Conservation (phyloP, 345 rosid genomes). For the Theobroma cacao region DNA sequence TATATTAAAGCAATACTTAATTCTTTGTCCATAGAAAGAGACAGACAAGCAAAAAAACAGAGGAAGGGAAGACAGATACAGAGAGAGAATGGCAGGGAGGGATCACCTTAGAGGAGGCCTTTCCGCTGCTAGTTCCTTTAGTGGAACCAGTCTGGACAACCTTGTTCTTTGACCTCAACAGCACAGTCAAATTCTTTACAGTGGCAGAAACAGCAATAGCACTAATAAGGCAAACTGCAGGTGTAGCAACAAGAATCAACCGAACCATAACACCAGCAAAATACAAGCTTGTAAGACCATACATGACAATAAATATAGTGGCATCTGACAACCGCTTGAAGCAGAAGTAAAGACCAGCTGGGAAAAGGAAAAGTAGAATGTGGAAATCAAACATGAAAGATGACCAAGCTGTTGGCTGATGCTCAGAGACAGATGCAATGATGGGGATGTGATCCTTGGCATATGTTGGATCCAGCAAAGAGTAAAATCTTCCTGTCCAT, state of each 20-base stretch:
- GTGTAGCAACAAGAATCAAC: slow-evolving; percentile 94
- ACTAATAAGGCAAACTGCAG: slow-evolving; percentile 94
- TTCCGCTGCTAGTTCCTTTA: slow-evolving; percentile 66
- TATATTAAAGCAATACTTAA: background rate
- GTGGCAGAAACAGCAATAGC: slow-evolving; percentile 98
- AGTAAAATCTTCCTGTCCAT: slow-evolving; percentile 98
- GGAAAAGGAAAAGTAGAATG: slow-evolving; percentile 95
- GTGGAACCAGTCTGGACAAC: slow-evolving; percentile 55
- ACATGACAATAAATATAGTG: slow-evolving; percentile 95
- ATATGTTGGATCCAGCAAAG: slow-evolving; percentile 93
- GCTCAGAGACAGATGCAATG: slow-evolving; percentile 99
- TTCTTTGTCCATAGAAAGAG: background rate
- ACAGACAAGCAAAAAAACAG: background rate
- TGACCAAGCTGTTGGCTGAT: slow-evolving; percentile 99
- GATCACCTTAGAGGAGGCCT: slow-evolving; percentile 84
- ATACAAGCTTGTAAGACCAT: slow-evolving; percentile 98
- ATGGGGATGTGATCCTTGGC: slow-evolving; percentile 99
- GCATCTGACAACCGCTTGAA: slow-evolving; percentile 95
- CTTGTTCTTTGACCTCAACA: slow-evolving; percentile 75
- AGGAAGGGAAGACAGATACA: too few species aligned
- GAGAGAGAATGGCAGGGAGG: slow-evolving; percentile 7
- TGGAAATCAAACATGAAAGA: slow-evolving; percentile 98
- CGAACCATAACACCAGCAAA: slow-evolving; percentile 99
- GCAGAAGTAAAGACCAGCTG: slow-evolving; percentile 98
- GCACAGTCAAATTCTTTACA: slow-evolving; percentile 68